phyloP scores from a whole-genome alignment of 768 basidiomycete genomes.

The Boletus rex-veris region DNA sequence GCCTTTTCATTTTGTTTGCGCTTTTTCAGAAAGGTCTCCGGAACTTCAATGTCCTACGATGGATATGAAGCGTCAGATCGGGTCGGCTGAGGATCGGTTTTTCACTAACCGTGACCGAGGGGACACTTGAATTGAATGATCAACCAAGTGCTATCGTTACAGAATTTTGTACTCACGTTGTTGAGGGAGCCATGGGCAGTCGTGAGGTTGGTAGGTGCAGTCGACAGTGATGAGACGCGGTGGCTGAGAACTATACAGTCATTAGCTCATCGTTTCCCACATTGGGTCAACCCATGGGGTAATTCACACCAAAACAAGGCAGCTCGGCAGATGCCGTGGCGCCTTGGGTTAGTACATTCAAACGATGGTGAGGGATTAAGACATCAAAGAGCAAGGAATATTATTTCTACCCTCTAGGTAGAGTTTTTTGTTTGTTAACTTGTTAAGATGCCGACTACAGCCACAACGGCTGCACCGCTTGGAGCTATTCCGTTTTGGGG shows the following conservation, averaged over 20 bases:
- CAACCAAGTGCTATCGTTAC: background rate
- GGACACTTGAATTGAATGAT: constrained; percentile 34
- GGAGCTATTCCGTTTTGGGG: too few species aligned
- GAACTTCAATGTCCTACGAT: constrained; percentile 85
- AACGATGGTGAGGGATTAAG: too few species aligned
- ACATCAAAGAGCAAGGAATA: too few species aligned
- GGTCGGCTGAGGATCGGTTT: background rate
- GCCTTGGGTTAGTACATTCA: too few species aligned
- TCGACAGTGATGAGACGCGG: constrained; percentile 11
- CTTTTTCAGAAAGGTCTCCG: constrained; percentile 99
- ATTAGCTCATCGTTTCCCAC: constrained; percentile 31
- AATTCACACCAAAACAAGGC: too few species aligned
- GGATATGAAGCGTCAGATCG: constrained; percentile 10
- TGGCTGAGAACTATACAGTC: constrained; percentile 41
- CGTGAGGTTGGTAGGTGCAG: constrained; percentile 34
- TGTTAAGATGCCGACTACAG: too few species aligned
- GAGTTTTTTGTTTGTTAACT: too few species aligned
- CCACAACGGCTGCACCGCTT: too few species aligned
- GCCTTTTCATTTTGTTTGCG: constrained; percentile 97
- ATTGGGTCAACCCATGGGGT: too few species aligned
- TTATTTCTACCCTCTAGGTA: too few species aligned
- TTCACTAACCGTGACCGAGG: constrained; percentile 43
- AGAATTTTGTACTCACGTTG: constrained; percentile 43
- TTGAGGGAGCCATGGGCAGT: constrained; percentile 46
- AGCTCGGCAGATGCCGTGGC: too few species aligned